Evolutionary conservation across 202 grass and related monocot genomes (phyloP), one percentile per base, ranked within the genome.

Genomic region (Dendrocalamus latiflorus): DNA sequence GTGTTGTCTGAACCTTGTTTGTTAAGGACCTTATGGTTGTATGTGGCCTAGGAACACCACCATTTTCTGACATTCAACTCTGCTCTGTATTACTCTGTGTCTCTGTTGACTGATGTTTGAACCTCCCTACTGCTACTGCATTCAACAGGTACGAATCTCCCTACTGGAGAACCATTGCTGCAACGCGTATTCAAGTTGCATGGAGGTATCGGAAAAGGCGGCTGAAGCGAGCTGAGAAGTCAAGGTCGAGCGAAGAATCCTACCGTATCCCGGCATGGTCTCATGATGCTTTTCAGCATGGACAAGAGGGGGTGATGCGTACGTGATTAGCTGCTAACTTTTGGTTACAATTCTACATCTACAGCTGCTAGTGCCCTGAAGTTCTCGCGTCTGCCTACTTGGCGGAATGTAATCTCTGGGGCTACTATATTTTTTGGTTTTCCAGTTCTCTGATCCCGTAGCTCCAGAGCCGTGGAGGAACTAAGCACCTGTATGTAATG

Each of bases 151-250:
- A 98, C 42, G 93, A 93, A 71, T 98, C 96, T 6, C 91, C 93
- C 17, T 95, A 98, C 85, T 95, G 96, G 96, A 80, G 93, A 68
- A 91, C 89, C 53, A 89, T 91, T 48, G 95, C 95, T 69, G 93
- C 93, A n/a, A 85, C 84, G 7, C 58, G 85, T 38, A 95, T 98
- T 84, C 95, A 98, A 79, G 95, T 91, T 34, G 87, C 91, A 21
- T 98, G 95, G 95, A 95, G 92, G 74, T 91, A 98, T 43, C 74
- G 95, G n/a, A 89, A 90, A 54, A 95, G 90, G 68, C 85, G 93
- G 9, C 77, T 95, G 65, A 91, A 78, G 72, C 75, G 92, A 49
- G 74, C 85, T n/a, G 88, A 83, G 78, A 74, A 59, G 57, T 85
- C 85, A 30, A 86, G 62, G 60, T 68, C 79, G 65, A 79, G 75